Conservation (phyloP, 2,329 filamentous ascomycete species). For the Emergomyces africanus region DNA sequence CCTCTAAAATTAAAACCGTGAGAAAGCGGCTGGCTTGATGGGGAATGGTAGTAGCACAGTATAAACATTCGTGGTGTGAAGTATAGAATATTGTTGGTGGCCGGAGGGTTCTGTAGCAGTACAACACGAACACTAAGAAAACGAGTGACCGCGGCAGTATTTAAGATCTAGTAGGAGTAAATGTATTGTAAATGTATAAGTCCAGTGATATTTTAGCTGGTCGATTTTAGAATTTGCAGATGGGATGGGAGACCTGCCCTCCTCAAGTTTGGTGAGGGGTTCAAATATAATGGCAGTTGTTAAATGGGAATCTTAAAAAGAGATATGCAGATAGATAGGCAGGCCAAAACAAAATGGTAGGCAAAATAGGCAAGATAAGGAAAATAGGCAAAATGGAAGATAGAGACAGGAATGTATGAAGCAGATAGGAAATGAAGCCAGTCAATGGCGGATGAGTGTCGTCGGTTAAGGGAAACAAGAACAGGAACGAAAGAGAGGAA, state of each 20-base stretch:
- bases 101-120: too few species aligned
- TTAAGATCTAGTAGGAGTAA: not conserved
- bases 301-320: not conserved
- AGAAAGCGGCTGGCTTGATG: not conserved
- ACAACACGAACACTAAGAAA: not conserved
- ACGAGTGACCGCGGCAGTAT: not conserved
- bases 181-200: not conserved
- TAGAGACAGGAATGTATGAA: not conserved
- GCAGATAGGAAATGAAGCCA: not conserved
- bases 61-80: too few species aligned
- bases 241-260: not conserved
- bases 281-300: too few species aligned
- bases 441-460: not conserved
- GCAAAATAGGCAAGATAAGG: not conserved
- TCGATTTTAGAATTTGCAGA: not conserved
- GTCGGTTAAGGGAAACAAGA: too few species aligned
- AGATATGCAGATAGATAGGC: not conserved
- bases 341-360: not conserved
- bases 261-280: not conserved
- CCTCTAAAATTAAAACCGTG: not conserved
- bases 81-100: too few species aligned
- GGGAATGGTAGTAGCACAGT: not conserved
- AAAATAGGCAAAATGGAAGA: not conserved
- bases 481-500: too few species aligned
- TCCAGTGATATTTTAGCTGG: not conserved